Evolutionary conservation across 331 rosid species (phyloP), one percentile per base, ranked within the genome.

Genomic region (Arachis monticola): DNA sequence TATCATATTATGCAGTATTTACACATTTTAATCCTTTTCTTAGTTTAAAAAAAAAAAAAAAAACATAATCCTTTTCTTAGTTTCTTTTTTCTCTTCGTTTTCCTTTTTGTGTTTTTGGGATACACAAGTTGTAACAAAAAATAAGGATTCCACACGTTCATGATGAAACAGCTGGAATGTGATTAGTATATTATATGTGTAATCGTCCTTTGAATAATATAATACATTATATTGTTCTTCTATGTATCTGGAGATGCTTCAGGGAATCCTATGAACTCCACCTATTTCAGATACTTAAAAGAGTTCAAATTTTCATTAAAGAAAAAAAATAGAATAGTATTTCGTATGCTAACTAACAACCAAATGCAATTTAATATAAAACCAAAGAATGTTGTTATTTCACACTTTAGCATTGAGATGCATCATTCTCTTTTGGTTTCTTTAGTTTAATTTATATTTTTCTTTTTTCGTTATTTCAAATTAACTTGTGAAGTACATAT

Each of bases 191-290:
- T 58, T 31, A 67, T 51, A 75, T 70, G 44, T 48, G 4, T 35
- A 67, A 70, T 41, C 14, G 77, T 40, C 57, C 69, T 69, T 68
- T 77, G 64, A 67, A 22, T 22, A 22, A 22, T 22, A 22, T 38
- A 67, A 67, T 76, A 76, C 57, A 8, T 6, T 27, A 63, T 2
- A 55, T 75, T 40, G 22, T 27, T 60, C 27, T 31, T 76, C 51
- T 46, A 66, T 35, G 4, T 35, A 35, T 56, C 27, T 44, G 2
- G 50, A 66, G 11, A 9, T 46, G 52, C 13, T 57, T 42, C 30
- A 77, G 69, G 75, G 75, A 77, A 77, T 77, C 80, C 80, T 35
- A 68, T 77, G 80, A 13, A 58, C 14, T 9, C 51, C 12, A 6
- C 11, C 78, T 5, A 3, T 46, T 60, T 11, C 44, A 22, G 27